These are phyloP conservation scores for Calonectria montana DNA, from an alignment of 2,329 filamentous ascomycete genomes.

Conservation along the genomic window DNA sequence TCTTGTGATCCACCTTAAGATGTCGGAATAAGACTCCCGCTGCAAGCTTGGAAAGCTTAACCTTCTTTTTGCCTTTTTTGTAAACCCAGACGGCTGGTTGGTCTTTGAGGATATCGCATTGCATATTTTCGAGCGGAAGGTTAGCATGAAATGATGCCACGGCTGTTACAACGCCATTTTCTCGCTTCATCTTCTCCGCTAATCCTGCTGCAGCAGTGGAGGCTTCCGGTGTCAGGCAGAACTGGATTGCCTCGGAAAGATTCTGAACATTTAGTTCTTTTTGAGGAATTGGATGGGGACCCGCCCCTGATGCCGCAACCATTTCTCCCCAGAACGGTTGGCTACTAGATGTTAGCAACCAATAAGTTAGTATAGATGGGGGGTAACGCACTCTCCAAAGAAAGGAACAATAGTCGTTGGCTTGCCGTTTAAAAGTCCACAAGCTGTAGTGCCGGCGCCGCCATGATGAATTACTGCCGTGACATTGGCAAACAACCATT, in stretches of 20 bases:
- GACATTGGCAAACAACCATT: constrained; percentile 78
- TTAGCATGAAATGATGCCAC: constrained; percentile 38
- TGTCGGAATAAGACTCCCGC: constrained; percentile 23
- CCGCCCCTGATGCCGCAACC: constrained; percentile 30
- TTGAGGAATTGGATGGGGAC: constrained; percentile 28
- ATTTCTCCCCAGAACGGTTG: constrained; percentile 38
- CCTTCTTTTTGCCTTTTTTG: constrained; percentile 9
- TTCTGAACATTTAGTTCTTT: constrained; percentile 23
- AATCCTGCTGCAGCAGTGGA: constrained; percentile 17
- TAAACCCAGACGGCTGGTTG: constrained; percentile 21
- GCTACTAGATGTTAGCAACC: not conserved
- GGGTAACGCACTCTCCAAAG: constrained; percentile 63
- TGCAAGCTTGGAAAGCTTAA: constrained; percentile 31
- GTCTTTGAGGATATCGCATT: constrained; percentile 27
- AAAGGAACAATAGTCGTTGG: constrained; percentile 81
- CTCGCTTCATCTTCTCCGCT: constrained; percentile 27
- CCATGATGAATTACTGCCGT: constrained; percentile 76
- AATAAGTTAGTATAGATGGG: not conserved
- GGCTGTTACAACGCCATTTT: constrained; percentile 30
- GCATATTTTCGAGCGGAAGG: constrained; percentile 31
- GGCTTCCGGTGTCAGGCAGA: constrained; percentile 25
- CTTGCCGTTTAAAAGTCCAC: constrained; percentile 73
- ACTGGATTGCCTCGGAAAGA: constrained; percentile 21
- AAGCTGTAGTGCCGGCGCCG: constrained; percentile 79
- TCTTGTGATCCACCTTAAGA: constrained; percentile 26